phyloP scores from a whole-genome alignment of 2,329 filamentous ascomycete species.

The Paecilomyces formosus region DNA sequence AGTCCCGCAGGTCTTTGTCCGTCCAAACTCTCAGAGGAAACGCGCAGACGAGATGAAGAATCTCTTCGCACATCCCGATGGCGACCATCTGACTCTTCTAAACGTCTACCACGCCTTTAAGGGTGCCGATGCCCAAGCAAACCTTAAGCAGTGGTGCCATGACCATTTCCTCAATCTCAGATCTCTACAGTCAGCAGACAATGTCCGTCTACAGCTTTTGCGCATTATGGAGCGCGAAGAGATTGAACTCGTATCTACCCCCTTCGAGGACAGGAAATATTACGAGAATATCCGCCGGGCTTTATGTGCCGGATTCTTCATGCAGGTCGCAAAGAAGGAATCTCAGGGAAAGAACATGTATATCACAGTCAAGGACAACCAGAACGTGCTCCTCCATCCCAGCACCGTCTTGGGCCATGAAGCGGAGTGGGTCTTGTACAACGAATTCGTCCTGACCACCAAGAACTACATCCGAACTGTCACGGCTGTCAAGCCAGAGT shows the following conservation, averaged over 20 bases:
- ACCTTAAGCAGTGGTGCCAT: slow-evolving; percentile 88
- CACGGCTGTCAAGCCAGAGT: slow-evolving; percentile 85
- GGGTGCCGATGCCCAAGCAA: slow-evolving; percentile 58
- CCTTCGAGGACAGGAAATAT: slow-evolving; percentile 93
- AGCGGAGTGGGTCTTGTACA: slow-evolving; percentile 95
- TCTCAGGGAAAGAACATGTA: slow-evolving; percentile 75
- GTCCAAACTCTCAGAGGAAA: slow-evolving; percentile 76
- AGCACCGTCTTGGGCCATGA: slow-evolving; percentile 83
- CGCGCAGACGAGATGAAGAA: slow-evolving; percentile 96
- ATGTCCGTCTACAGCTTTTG: slow-evolving; percentile 83
- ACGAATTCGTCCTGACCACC: slow-evolving; percentile 94
- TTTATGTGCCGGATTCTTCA: slow-evolving; percentile 93
- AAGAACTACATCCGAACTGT: slow-evolving; percentile 98
- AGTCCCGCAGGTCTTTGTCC: slow-evolving; percentile 87
- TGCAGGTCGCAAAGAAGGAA: slow-evolving; percentile 97
- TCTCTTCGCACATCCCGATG: slow-evolving; percentile 84
- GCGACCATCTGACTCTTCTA: slow-evolving; percentile 90
- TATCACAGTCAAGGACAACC: slow-evolving; percentile 92
- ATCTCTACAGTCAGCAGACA: slow-evolving; percentile 85
- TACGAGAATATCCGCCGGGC: slow-evolving; percentile 95
- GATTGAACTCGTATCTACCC: slow-evolving; percentile 77
- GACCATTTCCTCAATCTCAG: slow-evolving; percentile 91
- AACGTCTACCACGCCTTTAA: slow-evolving; percentile 99
- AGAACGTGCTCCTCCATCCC: slow-evolving; percentile 86
- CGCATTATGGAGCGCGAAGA: slow-evolving; percentile 94